phyloP scores from a whole-genome alignment of 352 stramenopile species.

The Chrysophaeum taylorii region DNA sequence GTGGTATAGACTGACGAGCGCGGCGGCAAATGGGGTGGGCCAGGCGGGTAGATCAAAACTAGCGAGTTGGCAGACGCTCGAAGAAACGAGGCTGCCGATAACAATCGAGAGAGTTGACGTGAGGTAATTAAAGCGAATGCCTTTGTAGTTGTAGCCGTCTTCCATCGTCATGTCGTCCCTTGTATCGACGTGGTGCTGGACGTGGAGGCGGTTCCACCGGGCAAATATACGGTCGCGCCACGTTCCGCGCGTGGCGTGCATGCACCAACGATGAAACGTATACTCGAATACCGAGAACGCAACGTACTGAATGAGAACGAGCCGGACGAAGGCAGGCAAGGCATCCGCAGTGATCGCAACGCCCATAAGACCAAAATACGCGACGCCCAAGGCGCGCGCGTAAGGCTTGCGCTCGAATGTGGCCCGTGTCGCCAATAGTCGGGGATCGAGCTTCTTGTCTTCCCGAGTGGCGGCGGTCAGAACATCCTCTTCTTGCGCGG shows the following conservation, averaged over 20 bases:
- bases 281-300: slow-evolving; percentile 6
- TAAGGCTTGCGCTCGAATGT: background rate
- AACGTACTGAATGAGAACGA: slow-evolving; percentile 1
- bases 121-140: slow-evolving; percentile 5
- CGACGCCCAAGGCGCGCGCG: background rate
- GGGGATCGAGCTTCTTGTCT: background rate
- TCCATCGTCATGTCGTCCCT: slow-evolving; percentile 9
- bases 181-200: slow-evolving; percentile 8
- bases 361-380: background rate
- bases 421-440: background rate
- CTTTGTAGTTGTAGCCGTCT: slow-evolving; percentile 13
- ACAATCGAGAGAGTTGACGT: background rate
- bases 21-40: background rate
- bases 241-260: background rate
- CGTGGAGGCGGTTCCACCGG: background rate
- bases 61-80: background rate
- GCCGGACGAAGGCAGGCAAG: background rate
- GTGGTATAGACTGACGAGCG: background rate
- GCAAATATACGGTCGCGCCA: background rate
- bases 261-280: slow-evolving; percentile 7
- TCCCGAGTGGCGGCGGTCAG: too few species aligned
- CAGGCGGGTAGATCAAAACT: background rate
- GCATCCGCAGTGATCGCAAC: background rate
- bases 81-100: background rate
- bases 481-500: too few species aligned